phyloP scores from a whole-genome alignment of 2,329 filamentous ascomycete genomes.

The Triangularia setosa region DNA sequence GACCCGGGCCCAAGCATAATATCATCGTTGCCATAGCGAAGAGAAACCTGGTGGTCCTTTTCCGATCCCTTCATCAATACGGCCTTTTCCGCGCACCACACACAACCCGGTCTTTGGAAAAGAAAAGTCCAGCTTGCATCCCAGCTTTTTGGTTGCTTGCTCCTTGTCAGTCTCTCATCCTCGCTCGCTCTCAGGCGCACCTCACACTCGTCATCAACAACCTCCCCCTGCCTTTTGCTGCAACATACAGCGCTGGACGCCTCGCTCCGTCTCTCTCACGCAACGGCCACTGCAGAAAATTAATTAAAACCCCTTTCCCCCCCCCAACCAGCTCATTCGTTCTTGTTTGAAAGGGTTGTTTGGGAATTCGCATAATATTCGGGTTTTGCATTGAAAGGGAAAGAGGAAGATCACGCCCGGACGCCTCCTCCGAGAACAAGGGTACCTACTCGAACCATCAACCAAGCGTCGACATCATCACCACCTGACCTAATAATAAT shows the following conservation, averaged over 20 bases:
- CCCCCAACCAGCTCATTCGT: slow-evolving; percentile 20
- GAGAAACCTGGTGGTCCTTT: background rate
- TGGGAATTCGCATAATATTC: slow-evolving; percentile 11
- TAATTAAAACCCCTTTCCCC: background rate
- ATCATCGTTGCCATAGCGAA: slow-evolving; percentile 11
- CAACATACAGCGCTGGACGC: slow-evolving; percentile 11
- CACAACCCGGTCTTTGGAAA: background rate
- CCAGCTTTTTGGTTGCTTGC: background rate
- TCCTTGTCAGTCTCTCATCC: background rate
- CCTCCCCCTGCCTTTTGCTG: background rate
- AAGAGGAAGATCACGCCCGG: slow-evolving; percentile 32
- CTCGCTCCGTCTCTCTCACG: background rate
- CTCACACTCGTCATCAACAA: background rate
- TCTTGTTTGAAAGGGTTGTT: slow-evolving; percentile 23
- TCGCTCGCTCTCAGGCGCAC: background rate
- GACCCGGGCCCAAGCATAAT: slow-evolving; percentile 15
- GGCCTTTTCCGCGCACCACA: background rate
- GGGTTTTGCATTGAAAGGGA: slow-evolving; percentile 8
- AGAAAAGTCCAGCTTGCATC: slow-evolving; percentile 2
- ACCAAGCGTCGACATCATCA: slow-evolving; percentile 28
- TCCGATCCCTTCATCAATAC: background rate
- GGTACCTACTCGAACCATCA: slow-evolving; percentile 32
- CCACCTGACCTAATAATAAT: slow-evolving; percentile 26
- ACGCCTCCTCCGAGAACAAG: slow-evolving; percentile 32
- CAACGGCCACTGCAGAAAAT: background rate